Percentiles rank a stretch among this genome's conserved stretches.
Conservation (phyloP, 116 monocot species). For the Posidonia oceanica region DNA sequence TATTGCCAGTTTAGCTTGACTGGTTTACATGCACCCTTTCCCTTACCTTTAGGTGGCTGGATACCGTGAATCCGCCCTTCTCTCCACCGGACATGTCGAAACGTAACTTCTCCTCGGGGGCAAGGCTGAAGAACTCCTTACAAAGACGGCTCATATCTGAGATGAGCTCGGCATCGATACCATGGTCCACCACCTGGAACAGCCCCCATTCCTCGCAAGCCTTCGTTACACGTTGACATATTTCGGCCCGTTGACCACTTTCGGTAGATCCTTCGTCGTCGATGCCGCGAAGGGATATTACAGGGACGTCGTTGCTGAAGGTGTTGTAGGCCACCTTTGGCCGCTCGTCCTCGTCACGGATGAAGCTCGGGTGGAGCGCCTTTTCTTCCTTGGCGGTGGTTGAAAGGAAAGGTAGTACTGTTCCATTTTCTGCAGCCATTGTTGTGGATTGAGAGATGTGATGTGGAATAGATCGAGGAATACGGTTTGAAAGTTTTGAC, state of each 20-base stretch:
- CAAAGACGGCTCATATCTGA: constrained; percentile 40
- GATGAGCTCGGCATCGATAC: constrained; percentile 27
- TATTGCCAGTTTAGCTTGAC: too few species aligned
- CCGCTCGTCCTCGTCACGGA: constrained; percentile 67
- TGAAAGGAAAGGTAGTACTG: constrained; percentile 18
- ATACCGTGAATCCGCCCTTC: constrained; percentile 64
- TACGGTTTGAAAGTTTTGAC: too few species aligned
- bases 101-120: constrained; percentile 49
- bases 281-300: constrained; percentile 55
- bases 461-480: too few species aligned
- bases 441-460: too few species aligned
- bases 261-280: constrained; percentile 33
- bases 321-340: constrained; percentile 68
- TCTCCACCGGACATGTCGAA: constrained; percentile 70
- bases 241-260: not conserved
- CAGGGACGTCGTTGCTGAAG: constrained; percentile 60
- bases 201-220: constrained; percentile 75
- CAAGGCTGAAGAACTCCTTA: constrained; percentile 45
- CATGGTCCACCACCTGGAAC: constrained; percentile 70
- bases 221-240: constrained; percentile 1
- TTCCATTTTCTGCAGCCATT: too few species aligned
- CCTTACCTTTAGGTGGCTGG: constrained; percentile 10
- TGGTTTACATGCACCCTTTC: constrained; percentile 4
- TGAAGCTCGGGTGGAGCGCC: constrained; percentile 36
- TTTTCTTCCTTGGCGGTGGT: constrained; percentile 22